A percentile compares a stretch with the other conserved stretches of the same genome.
Conservation (phyloP, 1,139 yeast genomes). For the Ogataea hybrid region DNA sequence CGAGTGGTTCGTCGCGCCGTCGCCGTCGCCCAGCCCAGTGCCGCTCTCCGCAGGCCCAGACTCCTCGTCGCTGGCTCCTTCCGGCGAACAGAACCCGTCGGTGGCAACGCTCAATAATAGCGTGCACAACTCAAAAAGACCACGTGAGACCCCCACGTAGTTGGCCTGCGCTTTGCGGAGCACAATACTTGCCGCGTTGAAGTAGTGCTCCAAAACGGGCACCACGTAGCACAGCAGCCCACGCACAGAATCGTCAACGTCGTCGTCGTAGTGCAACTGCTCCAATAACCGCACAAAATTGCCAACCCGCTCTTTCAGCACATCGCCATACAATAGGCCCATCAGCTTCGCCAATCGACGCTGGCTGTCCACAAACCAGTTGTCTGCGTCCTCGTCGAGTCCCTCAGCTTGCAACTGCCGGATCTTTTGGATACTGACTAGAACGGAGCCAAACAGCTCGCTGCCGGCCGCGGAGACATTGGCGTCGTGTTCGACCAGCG, state of each 20-base stretch:
- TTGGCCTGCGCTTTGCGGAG: conserved; percentile 43
- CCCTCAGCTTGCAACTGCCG: conserved; percentile 35
- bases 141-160: conserved; percentile 54
- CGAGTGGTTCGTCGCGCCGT: conserved; percentile 77
- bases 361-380: conserved; percentile 61
- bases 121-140: conserved; percentile 58
- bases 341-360: conserved; percentile 40
- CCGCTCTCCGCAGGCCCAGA: conserved; percentile 72
- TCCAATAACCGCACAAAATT: conserved; percentile 32
- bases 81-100: conserved; percentile 95
- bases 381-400: conserved; percentile 46
- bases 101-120: conserved; percentile 61
- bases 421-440: conserved; percentile 66
- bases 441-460: conserved; percentile 55
- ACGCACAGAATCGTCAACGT: conserved; percentile 32
- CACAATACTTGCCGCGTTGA: conserved; percentile 41
- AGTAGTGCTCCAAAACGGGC: conserved; percentile 58
- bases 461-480: conserved; percentile 49
- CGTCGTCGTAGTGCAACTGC: conserved; percentile 36
- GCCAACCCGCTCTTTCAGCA: conserved; percentile 34
- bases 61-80: conserved; percentile 68
- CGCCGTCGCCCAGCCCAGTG: conserved; percentile 97
- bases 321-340: conserved; percentile 35
- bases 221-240: conserved; percentile 48
- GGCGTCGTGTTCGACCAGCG: conserved; percentile 20